A percentile compares a stretch with the other conserved stretches of the same genome.
Evolutionary conservation across 202 grass and related monocot genomes (phyloP).

Genomic region (Alloteropsis angusta): DNA sequence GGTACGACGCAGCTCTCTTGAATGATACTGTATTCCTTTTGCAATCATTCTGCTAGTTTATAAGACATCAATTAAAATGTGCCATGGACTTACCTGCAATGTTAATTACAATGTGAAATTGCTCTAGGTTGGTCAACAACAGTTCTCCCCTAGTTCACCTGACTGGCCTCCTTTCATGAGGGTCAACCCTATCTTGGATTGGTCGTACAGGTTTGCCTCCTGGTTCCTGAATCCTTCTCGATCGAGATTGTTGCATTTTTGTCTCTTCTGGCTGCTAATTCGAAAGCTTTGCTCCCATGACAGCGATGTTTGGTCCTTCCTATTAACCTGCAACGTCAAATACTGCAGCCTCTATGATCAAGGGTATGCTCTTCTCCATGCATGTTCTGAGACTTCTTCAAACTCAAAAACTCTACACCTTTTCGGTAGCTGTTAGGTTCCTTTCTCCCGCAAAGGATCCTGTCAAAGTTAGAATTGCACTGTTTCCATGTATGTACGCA

Average conservation of each 20-base stretch:
- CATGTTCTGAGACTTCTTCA: not conserved
- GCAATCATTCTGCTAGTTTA: not conserved
- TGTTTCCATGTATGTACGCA: not conserved
- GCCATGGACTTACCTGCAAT: not conserved
- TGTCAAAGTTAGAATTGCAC: not conserved
- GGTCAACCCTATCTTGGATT: constrained; percentile 73
- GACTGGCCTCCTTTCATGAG: constrained; percentile 69
- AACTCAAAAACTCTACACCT: not conserved
- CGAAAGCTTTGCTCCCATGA: not conserved
- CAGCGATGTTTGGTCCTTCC: constrained; percentile 69
- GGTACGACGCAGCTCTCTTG: not conserved
- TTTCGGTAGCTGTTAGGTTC: not conserved
- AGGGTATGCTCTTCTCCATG: constrained; percentile 38
- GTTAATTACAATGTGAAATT: not conserved
- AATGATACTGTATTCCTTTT: not conserved
- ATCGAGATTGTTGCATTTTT: not conserved
- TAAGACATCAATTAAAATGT: not conserved
- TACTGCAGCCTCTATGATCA: constrained; percentile 96
- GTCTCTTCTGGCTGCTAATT: not conserved
- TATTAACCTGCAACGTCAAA: constrained; percentile 83
- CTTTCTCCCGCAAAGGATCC: not conserved
- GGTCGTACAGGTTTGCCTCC: constrained; percentile 47
- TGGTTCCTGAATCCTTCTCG: not conserved
- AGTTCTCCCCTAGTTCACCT: constrained; percentile 60
- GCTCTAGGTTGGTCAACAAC: constrained; percentile 50